These are phyloP conservation scores for Macrophomina tecta DNA, from an alignment of 2,329 filamentous ascomycete species.

Conservation along the genomic window DNA sequence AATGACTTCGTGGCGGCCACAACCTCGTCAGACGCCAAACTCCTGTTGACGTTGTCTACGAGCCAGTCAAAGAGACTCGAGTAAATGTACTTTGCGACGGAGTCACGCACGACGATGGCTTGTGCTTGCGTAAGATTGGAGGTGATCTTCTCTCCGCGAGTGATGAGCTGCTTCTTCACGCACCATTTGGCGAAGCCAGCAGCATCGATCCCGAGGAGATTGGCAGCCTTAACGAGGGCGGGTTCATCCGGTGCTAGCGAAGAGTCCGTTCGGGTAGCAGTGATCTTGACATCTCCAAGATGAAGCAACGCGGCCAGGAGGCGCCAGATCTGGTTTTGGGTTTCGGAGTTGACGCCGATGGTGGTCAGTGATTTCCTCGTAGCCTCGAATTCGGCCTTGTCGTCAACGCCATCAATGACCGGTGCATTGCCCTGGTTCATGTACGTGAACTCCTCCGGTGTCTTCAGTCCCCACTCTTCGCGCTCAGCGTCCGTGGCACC, in stretches of 20 bases:
- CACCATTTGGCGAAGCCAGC: constrained; percentile 95
- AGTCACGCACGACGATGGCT: constrained; percentile 92
- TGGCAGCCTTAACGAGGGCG: constrained; percentile 78
- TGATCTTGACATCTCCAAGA: constrained; percentile 95
- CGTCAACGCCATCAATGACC: constrained; percentile 90
- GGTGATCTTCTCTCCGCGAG: constrained; percentile 94
- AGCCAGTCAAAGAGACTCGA: constrained; percentile 99
- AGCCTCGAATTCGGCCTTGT: constrained; percentile 90
- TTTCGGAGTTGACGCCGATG: constrained; percentile 77
- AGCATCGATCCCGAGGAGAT: constrained; percentile 85
- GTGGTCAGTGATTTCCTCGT: constrained; percentile 85
- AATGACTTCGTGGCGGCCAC: constrained; percentile 83
- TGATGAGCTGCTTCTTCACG: constrained; percentile 97
- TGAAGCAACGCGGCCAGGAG: constrained; percentile 90
- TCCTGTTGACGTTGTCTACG: constrained; percentile 93
- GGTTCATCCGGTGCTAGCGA: constrained; percentile 81
- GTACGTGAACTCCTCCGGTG: constrained; percentile 92
- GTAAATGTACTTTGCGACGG: constrained; percentile 98
- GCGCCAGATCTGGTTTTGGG: constrained; percentile 87
- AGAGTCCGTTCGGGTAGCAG: constrained; percentile 86
- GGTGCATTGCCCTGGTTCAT: constrained; percentile 94
- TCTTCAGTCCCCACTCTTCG: constrained; percentile 77
- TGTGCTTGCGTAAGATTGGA: constrained; percentile 94
- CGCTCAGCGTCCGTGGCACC: constrained; percentile 86
- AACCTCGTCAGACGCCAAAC: constrained; percentile 87